These are phyloP conservation scores for Leccinum discolor DNA, from an alignment of 1,284 basidiomycete genomes.

Conservation along the genomic window DNA sequence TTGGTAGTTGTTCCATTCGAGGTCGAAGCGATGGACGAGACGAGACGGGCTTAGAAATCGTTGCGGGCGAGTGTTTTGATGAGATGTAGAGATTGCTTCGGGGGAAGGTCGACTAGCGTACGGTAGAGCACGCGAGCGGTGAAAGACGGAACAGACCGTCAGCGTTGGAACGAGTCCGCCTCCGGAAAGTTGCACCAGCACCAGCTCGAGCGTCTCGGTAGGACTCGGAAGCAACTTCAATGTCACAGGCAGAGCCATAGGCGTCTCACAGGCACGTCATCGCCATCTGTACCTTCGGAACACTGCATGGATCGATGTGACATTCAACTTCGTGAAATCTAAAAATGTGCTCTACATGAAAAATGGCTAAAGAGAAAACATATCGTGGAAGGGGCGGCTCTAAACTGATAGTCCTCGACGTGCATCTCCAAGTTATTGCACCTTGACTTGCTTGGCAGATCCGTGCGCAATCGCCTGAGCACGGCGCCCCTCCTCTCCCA, in stretches of 20 bases:
- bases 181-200: constrained; percentile 37
- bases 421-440: constrained; percentile 1
- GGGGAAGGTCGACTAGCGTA: constrained; percentile 37
- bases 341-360: too few relatives aligned
- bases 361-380: too few relatives aligned
- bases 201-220: constrained; percentile 48
- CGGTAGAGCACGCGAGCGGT: constrained; percentile 49
- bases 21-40: constrained; percentile 44
- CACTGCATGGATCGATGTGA: too few relatives aligned
- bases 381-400: too few relatives aligned
- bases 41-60: constrained; percentile 22
- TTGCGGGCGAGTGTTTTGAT: constrained; percentile 41
- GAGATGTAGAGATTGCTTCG: constrained; percentile 36
- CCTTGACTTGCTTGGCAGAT: too few relatives aligned
- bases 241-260: too few relatives aligned
- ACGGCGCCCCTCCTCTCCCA: constrained; percentile 70
- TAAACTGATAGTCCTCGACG: neutral
- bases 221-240: neutral
- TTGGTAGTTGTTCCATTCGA: constrained; percentile 39
- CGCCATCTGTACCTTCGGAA: too few relatives aligned
- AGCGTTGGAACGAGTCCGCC: constrained; percentile 29
- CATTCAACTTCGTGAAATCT: too few relatives aligned
- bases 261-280: too few relatives aligned
- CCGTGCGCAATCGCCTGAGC: constrained; percentile 61
- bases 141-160: constrained; percentile 37